phyloP scores from a whole-genome alignment of 371 early-diverging fungal species.

The Mortierella sp. region DNA sequence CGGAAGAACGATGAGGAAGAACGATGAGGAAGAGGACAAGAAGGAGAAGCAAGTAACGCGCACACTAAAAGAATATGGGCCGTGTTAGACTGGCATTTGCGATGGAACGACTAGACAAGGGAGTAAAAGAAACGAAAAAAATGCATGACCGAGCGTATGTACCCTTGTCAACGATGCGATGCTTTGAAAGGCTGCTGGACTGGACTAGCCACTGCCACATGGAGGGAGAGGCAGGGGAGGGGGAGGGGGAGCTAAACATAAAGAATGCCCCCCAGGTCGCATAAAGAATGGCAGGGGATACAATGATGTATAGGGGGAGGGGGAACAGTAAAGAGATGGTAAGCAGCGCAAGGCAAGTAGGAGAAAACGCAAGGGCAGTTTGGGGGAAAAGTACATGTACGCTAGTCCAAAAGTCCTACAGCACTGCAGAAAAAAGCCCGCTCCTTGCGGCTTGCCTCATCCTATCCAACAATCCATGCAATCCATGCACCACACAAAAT shows the following conservation, averaged over 20 bases:
- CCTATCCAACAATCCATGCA: too few species aligned
- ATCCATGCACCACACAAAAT: too few species aligned
- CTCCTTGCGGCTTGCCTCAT: too few species aligned
- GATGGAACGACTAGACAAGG: neutral
- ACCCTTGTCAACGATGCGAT: neutral
- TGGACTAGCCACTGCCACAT: neutral
- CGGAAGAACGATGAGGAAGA: neutral
- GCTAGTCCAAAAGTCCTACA: too few species aligned
- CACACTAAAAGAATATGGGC: too few species aligned
- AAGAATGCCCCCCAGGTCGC: neutral
- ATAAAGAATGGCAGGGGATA: neutral
- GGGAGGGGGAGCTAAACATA: neutral
- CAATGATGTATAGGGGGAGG: neutral
- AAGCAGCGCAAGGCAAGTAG: too few species aligned
- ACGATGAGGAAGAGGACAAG: neutral
- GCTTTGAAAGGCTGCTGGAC: neutral
- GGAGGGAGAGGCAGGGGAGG: neutral
- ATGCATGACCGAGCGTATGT: neutral
- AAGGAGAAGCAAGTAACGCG: neutral
- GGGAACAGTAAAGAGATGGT: neutral
- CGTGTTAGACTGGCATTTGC: neutral
- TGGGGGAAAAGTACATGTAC: too few species aligned
- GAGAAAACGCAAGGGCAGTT: too few species aligned
- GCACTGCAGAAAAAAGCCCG: too few species aligned
- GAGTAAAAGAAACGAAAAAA: neutral